Base-by-base conservation (phyloP, 768 basidiomycete species). In the Rubroboletus satanas region DNA sequence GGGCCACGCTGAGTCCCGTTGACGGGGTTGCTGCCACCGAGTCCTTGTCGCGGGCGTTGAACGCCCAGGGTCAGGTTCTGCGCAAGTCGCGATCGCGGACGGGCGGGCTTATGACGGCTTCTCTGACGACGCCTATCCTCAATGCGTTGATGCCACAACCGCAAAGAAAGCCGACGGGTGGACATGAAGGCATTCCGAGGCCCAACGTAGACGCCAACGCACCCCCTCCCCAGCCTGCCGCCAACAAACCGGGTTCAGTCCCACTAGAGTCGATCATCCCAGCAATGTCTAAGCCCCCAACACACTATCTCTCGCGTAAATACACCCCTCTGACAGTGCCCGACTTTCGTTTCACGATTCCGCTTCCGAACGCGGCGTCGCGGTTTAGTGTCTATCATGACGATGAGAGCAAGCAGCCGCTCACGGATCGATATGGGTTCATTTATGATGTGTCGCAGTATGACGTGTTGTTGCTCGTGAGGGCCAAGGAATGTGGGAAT, bases 351-450 rank as follows among this genome's bases (percentile, higher is more conserved):
- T 89, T 92, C 58, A 78, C 82, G 4, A 83, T 89, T 36, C 83
- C 85, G 3, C 83, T 71, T 62, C 65, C 78, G 0, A 79, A 81
- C 55, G 75, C 82, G 7, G 82, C 84, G 0, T 81, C 83, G 44
- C 76, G 78, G 38, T 82, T 80, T 60, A 77, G 72, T 17, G 71
- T 78, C 18, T 76, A 81, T 47, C 75, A 75, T 18, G 77, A 78
- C 43, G 80, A 82, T 35, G 75, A 78, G 59, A 77, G 72, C 53
- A 77, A 80, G 48, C 76, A 81, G 45, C 82, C 82, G 4, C 73
- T 93, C 53, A 92, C 91, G 18, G 93, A 95, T 57, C 84, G 91
- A 6, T 95, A 87, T 63, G 93, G 93, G 0, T 95, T 95, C 74
- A 86, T 94, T 70, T 94, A 94, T 55, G 91, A 93, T 60, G 80